Base-by-base conservation (phyloP, 768 basidiomycete species). In the Inosperma sp. region DNA sequence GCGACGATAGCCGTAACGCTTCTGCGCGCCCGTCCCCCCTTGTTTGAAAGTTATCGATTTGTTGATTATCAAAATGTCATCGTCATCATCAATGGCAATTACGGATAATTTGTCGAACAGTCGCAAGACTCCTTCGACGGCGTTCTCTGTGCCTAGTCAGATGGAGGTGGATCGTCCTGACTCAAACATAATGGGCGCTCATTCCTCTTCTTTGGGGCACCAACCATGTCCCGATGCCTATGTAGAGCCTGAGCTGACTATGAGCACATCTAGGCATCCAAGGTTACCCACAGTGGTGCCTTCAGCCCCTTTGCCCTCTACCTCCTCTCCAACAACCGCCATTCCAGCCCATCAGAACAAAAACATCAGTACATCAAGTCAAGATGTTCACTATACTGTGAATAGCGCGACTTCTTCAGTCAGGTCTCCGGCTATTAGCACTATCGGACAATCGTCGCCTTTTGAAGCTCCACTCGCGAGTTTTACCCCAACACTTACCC, bases 401-500 rank as follows among this genome's bases (percentile, higher is more conserved):
- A 83, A 78, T 72, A 56, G 52, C 62, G 64, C 76, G 73, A 68
- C 72, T 70, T 62, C 73, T 56, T 64, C 65, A 61, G 59, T 56
- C 50, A 58, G 69, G 65, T 72, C 66, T 31, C 66, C 72, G 66
- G 68, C 65, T 48, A 54, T 65, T 62, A 74, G 68, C 67, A 64
- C 68, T 50, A 54, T 56, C 57, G 68, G 73, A 69, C 69, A 70
- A 50, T 68, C 65, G 35, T 65, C 70, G 51, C 54, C 62, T 48
- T 71, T 78, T 76, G 80, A 76, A 80, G 79, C 78, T 67, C 55
- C 63, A 48, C 79, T 79, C 79, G 78, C 84, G 73, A 76, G 74
- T 62, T 68, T 63, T 49, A 45, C 62, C 54, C 59, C 56, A 49
- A 59, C 69, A 64, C 59, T 53, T 56, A 60, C 72, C 62, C 69